Evolutionary conservation across 345 rosid species (phyloP), one percentile per base, ranked within the genome.

Genomic region (Lenwebbia sp.): DNA sequence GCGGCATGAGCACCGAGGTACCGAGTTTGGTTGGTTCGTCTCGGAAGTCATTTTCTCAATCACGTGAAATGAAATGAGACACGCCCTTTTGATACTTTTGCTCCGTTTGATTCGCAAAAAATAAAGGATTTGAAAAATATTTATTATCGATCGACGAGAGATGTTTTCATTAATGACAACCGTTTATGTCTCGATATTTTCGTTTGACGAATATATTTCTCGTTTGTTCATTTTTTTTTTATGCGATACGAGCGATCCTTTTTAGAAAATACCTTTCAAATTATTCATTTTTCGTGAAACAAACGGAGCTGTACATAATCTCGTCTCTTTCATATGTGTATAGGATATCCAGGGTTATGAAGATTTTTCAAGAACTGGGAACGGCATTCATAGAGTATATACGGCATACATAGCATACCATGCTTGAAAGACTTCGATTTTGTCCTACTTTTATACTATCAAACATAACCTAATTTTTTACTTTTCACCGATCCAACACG

Each of bases 21-120:
- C 30, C 2, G 6, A 21, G 25, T 33, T 30, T 65, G 44, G 76
- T 17, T 2, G 12, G 44, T 33, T 10, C 1, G 0, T 10, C 76
- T 62, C 1, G 3, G 30, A 30, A 0, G 23, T 21, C 11, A 15
- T 30, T 62, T 54, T 54, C 56, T 54, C 10, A 22, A 54, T 54
- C 57, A 7, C 4, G 57, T 7, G 54, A 5, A 53, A 15, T 53
- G 21, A 53, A 53, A 53, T 17, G 22, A 53, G 15, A 14, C 0
- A 17, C 10, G 0, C 11, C 57, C 4, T 54, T 53, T 65, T 33
- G 44, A 65, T 65, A 17, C 40, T 33, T 4, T 0, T 0, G 3
- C 1, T 17, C 0, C 2, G 0, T 7, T 62, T 15, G 7, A 15
- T 15, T 62, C 0, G 0, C 0, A 0, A 3, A 0, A 62, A 65